phyloP scores from a whole-genome alignment of 2,329 filamentous ascomycete species.

The Fusarium torreyae region DNA sequence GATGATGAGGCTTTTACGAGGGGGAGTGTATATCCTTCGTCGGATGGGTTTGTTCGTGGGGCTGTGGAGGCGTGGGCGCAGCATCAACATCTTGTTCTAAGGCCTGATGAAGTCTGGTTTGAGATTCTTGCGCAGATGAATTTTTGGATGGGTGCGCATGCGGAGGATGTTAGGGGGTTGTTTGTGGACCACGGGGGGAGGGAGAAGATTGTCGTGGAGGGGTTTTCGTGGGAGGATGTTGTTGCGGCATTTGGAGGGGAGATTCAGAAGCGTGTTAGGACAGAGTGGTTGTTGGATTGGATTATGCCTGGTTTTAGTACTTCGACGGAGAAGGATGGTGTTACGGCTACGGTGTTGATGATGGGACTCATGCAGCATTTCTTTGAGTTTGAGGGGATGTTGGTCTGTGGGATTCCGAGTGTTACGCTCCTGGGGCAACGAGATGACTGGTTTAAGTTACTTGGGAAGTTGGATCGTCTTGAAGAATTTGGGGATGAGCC shows the following conservation, averaged over 20 bases:
- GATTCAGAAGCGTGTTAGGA: constrained; percentile 59
- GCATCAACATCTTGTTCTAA: constrained; percentile 65
- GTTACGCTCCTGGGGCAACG: constrained; percentile 59
- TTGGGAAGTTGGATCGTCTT: constrained; percentile 60
- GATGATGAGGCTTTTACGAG: constrained; percentile 29
- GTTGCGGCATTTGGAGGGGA: constrained; percentile 56
- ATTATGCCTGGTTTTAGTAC: constrained; percentile 62
- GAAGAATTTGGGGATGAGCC: constrained; percentile 61
- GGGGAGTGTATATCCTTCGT: constrained; percentile 51
- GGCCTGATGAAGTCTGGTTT: constrained; percentile 71
- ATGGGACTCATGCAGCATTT: constrained; percentile 62
- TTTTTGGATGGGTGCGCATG: constrained; percentile 64
- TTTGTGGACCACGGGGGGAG: constrained; percentile 64
- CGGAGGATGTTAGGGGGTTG: constrained; percentile 60
- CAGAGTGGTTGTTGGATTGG: constrained; percentile 60
- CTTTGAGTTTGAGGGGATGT: constrained; percentile 55
- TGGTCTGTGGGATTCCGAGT: constrained; percentile 61
- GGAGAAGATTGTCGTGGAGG: constrained; percentile 56
- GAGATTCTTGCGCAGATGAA: constrained; percentile 67
- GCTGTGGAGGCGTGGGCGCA: constrained; percentile 64
- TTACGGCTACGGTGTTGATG: constrained; percentile 61
- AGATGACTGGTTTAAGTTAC: constrained; percentile 59
- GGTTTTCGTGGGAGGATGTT: constrained; percentile 47
- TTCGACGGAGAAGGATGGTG: constrained; percentile 55
- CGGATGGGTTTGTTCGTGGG: constrained; percentile 61